Conservation (phyloP, 352 stramenopile species). For the Aphanomyces stellatus region DNA sequence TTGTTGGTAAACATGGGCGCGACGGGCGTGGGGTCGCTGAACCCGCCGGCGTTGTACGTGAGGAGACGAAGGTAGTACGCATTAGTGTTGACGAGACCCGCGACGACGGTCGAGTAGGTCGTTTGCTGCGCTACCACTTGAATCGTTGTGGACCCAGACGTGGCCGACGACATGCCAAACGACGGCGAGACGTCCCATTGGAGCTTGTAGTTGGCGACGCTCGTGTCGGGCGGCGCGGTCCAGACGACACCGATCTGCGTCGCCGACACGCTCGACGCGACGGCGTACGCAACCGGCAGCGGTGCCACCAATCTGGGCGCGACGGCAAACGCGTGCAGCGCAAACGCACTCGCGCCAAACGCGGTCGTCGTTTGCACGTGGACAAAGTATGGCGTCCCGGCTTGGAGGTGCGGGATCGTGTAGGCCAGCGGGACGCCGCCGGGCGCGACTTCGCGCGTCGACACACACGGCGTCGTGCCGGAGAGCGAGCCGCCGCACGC, state of each 20-base stretch:
- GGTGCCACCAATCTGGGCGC: slow-evolving; percentile 4
- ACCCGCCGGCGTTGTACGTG: slow-evolving; percentile 71
- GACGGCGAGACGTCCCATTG: slow-evolving; percentile 85
- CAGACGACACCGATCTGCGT: slow-evolving; percentile 58
- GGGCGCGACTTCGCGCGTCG: slow-evolving; percentile 24
- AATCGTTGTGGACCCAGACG: slow-evolving; percentile 10
- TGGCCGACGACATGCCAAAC: slow-evolving; percentile 36
- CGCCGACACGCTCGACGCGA: slow-evolving; percentile 2
- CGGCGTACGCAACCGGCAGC: not conserved
- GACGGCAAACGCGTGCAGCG: not conserved
- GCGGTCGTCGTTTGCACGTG: not conserved
- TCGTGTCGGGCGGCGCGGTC: slow-evolving; percentile 44
- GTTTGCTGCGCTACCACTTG: slow-evolving; percentile 6
- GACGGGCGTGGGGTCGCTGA: slow-evolving; percentile 43
- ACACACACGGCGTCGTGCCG: slow-evolving; percentile 46
- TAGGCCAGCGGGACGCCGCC: slow-evolving; percentile 31
- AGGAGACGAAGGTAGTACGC: slow-evolving; percentile 77
- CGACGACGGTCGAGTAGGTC: slow-evolving; percentile 36
- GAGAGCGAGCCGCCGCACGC: slow-evolving; percentile 52
- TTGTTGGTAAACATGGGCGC: slow-evolving; percentile 38
- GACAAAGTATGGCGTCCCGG: slow-evolving; percentile 11
- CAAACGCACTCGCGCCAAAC: not conserved
- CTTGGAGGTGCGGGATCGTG: slow-evolving; percentile 1
- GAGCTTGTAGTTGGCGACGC: slow-evolving; percentile 85
- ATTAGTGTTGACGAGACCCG: slow-evolving; percentile 30